Evolutionary conservation across 2,329 filamentous ascomycete genomes (phyloP).

Genomic region (Epichloe festucae): DNA sequence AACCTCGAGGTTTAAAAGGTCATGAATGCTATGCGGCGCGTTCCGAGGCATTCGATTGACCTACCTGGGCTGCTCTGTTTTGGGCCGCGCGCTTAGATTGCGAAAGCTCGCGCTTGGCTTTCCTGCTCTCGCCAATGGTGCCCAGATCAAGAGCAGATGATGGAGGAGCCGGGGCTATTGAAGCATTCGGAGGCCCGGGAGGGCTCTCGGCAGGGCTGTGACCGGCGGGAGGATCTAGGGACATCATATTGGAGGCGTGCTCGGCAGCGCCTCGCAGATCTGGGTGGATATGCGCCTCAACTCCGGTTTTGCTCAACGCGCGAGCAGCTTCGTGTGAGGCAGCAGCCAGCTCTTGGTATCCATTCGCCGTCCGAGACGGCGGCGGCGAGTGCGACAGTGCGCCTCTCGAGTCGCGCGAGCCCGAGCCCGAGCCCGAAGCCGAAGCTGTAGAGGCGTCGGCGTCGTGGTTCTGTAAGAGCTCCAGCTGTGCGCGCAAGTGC

Average conservation of each 20-base stretch:
- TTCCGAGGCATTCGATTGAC: background rate
- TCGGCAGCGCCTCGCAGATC: slow-evolving; percentile 26
- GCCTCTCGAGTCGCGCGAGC: slow-evolving; percentile 17
- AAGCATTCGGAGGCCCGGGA: slow-evolving; percentile 14
- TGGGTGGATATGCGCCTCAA: slow-evolving; percentile 35
- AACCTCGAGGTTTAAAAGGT: background rate
- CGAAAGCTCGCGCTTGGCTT: slow-evolving; percentile 81
- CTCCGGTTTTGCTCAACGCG: slow-evolving; percentile 23
- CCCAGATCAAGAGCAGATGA: slow-evolving; percentile 14
- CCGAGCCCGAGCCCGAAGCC: too few species aligned
- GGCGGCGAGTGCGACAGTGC: slow-evolving; percentile 17
- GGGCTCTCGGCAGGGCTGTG: slow-evolving; percentile 18
- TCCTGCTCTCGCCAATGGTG: slow-evolving; percentile 42
- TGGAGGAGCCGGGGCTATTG: slow-evolving; percentile 21
- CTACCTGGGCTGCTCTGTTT: slow-evolving; percentile 90
- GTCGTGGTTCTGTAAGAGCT: slow-evolving; percentile 29
- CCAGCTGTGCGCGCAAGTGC: slow-evolving; percentile 30
- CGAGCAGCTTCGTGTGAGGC: slow-evolving; percentile 22
- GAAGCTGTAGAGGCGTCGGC: slow-evolving; percentile 17
- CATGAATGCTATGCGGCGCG: background rate
- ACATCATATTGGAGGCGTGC: slow-evolving; percentile 25
- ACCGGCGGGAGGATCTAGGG: slow-evolving; percentile 20
- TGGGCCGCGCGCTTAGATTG: slow-evolving; percentile 94
- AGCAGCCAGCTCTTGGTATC: slow-evolving; percentile 29
- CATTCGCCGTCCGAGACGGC: slow-evolving; percentile 26